phyloP scores from a whole-genome alignment of 177 flowering plant species.

The Vitis hybrid region DNA sequence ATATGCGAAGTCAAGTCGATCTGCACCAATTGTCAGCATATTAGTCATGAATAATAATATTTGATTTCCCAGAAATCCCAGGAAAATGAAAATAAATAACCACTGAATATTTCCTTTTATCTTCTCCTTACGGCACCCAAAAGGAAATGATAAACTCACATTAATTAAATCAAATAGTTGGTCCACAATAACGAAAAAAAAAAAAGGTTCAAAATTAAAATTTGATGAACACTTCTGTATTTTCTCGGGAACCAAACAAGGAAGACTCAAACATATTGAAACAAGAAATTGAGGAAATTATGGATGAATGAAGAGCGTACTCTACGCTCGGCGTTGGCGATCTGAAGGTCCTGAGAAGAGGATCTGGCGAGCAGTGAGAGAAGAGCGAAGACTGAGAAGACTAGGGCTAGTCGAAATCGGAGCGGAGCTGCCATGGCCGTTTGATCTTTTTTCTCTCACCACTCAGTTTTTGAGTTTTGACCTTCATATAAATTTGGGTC shows the following conservation, averaged over 20 bases:
- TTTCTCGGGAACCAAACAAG: neutral
- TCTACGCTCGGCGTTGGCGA: constrained; percentile 74
- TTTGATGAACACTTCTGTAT: neutral
- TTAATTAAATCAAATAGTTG: neutral
- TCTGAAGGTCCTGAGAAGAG: constrained; percentile 41
- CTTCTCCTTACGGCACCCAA: neutral
- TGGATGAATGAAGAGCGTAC: constrained; percentile 34
- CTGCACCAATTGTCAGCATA: constrained; percentile 49
- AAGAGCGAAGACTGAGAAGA: constrained; percentile 27
- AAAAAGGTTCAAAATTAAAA: neutral
- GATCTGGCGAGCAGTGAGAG: constrained; percentile 26
- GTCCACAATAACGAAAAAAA: neutral
- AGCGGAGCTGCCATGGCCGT: constrained; percentile 39
- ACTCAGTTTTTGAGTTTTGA: neutral
- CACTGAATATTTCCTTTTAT: neutral
- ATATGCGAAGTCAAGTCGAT: constrained; percentile 89
- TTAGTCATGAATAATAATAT: neutral
- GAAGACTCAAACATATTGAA: neutral
- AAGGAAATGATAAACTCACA: neutral
- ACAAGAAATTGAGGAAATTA: neutral
- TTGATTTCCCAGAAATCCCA: neutral
- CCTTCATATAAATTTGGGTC: neutral
- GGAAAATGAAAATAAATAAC: neutral
- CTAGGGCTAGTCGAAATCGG: constrained; percentile 27
- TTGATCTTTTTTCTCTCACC: neutral